A percentile compares a stretch with the other conserved stretches of the same genome.
These are phyloP conservation scores for Penicillium pulvis DNA, from an alignment of 495 filamentous ascomycete genomes.

Conservation along the genomic window DNA sequence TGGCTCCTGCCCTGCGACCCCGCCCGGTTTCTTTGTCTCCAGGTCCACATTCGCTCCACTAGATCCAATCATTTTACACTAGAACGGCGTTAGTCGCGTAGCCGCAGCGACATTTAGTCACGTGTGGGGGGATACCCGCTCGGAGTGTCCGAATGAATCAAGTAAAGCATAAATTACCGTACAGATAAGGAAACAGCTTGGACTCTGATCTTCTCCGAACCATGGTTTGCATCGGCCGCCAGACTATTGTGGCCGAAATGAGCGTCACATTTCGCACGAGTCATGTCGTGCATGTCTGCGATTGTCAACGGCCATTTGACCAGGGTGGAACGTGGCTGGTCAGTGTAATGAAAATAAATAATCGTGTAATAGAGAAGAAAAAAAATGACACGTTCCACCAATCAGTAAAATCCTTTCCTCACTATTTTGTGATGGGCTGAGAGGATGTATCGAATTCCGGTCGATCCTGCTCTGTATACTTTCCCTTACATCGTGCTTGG, in stretches of 20 bases:
- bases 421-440: slow-evolving; percentile 14
- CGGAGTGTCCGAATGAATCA: slow-evolving; percentile 1
- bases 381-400: slow-evolving; percentile 8
- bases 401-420: slow-evolving; percentile 5
- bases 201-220: not conserved
- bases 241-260: not conserved
- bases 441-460: slow-evolving; percentile 2
- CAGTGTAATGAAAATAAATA: not conserved
- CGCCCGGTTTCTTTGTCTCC: slow-evolving; percentile 12
- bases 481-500: not conserved
- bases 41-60: not conserved
- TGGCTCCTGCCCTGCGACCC: slow-evolving; percentile 17
- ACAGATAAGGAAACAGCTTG: slow-evolving; percentile 6
- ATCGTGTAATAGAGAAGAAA: not conserved
- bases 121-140: slow-evolving; percentile 13
- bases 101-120: slow-evolving; percentile 26
- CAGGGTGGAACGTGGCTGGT: slow-evolving; percentile 18
- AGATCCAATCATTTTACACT: slow-evolving; percentile 14
- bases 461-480: slow-evolving; percentile 6
- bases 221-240: not conserved
- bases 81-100: slow-evolving; percentile 6
- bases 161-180: not conserved
- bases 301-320: slow-evolving; percentile 19
- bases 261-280: slow-evolving; percentile 25
- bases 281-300: slow-evolving; percentile 29